A percentile compares a stretch with the other conserved stretches of the same genome.
phyloP scores from a whole-genome alignment of 2,329 filamentous ascomycete species.

The Penicillium sclerotiorum region DNA sequence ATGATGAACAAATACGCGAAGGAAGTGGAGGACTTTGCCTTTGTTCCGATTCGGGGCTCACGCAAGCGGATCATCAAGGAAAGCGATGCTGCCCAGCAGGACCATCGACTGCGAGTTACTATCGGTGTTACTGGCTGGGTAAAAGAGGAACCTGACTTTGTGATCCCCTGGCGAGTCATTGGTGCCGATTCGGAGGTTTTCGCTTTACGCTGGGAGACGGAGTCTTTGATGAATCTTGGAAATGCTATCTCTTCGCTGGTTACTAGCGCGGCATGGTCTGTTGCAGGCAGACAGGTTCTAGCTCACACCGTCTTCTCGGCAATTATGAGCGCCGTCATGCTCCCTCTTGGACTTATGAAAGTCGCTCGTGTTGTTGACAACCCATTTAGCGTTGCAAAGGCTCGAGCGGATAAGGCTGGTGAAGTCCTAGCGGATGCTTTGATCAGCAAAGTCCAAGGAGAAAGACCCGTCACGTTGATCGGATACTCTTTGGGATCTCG shows the following conservation, averaged over 20 bases:
- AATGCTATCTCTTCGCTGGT: slow-evolving; percentile 75
- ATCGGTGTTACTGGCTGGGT: slow-evolving; percentile 85
- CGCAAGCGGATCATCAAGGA: slow-evolving; percentile 45
- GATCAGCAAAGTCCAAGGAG: slow-evolving; percentile 78
- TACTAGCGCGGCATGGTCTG: slow-evolving; percentile 75
- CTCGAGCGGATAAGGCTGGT: slow-evolving; percentile 78
- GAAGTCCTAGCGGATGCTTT: slow-evolving; percentile 78
- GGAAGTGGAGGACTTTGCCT: slow-evolving; percentile 86
- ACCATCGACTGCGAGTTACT: slow-evolving; percentile 75
- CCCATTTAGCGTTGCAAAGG: slow-evolving; percentile 75
- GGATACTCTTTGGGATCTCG: slow-evolving; percentile 81
- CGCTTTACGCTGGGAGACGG: slow-evolving; percentile 79
- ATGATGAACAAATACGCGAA: slow-evolving; percentile 87
- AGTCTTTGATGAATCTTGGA: slow-evolving; percentile 75
- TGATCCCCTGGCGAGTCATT: slow-evolving; percentile 76
- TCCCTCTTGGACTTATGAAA: slow-evolving; percentile 69
- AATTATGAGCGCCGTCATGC: slow-evolving; percentile 65
- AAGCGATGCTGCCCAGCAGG: slow-evolving; percentile 48
- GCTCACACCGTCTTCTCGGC: slow-evolving; percentile 70
- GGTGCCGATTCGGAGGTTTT: slow-evolving; percentile 76
- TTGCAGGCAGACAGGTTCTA: slow-evolving; percentile 74
- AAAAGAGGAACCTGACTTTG: slow-evolving; percentile 69
- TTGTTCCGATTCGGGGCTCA: slow-evolving; percentile 70
- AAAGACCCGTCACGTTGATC: slow-evolving; percentile 76
- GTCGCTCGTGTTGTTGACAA: slow-evolving; percentile 74